phyloP scores from a whole-genome alignment of 179 eudicot genomes.

The Actinidia chinensis region DNA sequence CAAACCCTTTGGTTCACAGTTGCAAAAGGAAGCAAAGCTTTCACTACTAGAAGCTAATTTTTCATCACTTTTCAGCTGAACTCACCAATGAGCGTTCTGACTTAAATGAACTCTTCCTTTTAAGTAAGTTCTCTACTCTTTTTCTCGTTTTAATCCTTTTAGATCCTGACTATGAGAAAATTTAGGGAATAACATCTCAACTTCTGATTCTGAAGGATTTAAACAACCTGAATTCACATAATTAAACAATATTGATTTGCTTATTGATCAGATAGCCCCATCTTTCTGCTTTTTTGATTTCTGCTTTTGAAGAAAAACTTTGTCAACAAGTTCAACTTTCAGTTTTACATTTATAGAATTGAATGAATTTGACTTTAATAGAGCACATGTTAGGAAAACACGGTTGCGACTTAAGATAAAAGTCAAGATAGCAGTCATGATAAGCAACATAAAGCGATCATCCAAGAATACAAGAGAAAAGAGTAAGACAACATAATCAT shows the following conservation, averaged over 20 bases:
- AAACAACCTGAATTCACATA: conserved; percentile 44
- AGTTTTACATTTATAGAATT: conserved; percentile 50
- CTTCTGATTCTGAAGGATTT: conserved; percentile 58
- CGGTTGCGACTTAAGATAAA: conserved; percentile 2
- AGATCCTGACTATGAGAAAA: conserved; percentile 55
- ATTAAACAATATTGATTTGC: conserved; percentile 78
- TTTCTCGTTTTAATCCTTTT: conserved; percentile 54
- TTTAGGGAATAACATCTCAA: conserved; percentile 76
- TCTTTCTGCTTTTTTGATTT: conserved; percentile 55
- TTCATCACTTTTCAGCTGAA: conserved; percentile 36
- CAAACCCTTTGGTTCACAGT: conserved; percentile 43
- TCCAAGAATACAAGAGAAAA: not conserved
- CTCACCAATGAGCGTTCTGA: conserved; percentile 41
- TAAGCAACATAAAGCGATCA: not conserved
- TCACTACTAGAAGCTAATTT: conserved; percentile 37
- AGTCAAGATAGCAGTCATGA: not conserved
- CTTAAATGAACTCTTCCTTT: conserved; percentile 65
- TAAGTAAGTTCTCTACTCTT: conserved; percentile 55
- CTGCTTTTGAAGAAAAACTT: conserved; percentile 57
- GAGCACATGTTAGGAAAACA: conserved; percentile 51
- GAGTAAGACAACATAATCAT: not conserved
- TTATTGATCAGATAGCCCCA: conserved; percentile 41
- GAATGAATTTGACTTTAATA: conserved; percentile 75
- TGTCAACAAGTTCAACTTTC: conserved; percentile 60
- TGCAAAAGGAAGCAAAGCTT: conserved; percentile 32